Evolutionary conservation across 768 basidiomycete genomes (phyloP).

Genomic region (Tylopilus sp.): DNA sequence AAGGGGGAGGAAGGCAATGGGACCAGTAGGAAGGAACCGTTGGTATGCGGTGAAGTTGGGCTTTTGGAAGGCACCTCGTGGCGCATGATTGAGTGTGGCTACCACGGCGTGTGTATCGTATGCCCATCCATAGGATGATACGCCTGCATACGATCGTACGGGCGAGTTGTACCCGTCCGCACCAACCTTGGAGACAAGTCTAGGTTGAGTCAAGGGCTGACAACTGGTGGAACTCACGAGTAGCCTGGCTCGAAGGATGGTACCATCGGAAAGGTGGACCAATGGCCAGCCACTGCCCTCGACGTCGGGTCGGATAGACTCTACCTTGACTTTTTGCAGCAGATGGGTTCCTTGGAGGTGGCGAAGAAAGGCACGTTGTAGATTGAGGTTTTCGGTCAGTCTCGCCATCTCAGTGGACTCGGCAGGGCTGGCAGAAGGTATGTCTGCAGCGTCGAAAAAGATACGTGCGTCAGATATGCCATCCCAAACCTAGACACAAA

Average conservation of each 20-base stretch:
- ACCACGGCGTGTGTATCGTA: constrained; percentile 91
- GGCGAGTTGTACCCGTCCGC: constrained; percentile 96
- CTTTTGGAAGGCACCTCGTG: constrained; percentile 56
- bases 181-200: constrained; percentile 57
- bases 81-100: constrained; percentile 75
- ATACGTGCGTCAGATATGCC: constrained; percentile 81
- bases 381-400: constrained; percentile 88
- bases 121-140: constrained; percentile 86
- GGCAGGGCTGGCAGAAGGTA: constrained; percentile 24
- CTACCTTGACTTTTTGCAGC: constrained; percentile 72
- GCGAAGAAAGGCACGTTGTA: constrained; percentile 79
- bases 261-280: constrained; percentile 68
- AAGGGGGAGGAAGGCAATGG: constrained; percentile 92
- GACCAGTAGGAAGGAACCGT: constrained; percentile 91
- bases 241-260: constrained; percentile 64
- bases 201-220: no score
- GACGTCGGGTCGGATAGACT: constrained; percentile 50
- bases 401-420: constrained; percentile 62
- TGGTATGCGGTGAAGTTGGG: constrained; percentile 87
- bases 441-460: constrained; percentile 58
- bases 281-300: constrained; percentile 73
- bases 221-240: constrained; percentile 66
- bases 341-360: constrained; percentile 62
- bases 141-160: constrained; percentile 81
- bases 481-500: constrained; percentile 82